Base-by-base conservation (phyloP, 2,329 filamentous ascomycete genomes). In the Talaromyces rugulosus region DNA sequence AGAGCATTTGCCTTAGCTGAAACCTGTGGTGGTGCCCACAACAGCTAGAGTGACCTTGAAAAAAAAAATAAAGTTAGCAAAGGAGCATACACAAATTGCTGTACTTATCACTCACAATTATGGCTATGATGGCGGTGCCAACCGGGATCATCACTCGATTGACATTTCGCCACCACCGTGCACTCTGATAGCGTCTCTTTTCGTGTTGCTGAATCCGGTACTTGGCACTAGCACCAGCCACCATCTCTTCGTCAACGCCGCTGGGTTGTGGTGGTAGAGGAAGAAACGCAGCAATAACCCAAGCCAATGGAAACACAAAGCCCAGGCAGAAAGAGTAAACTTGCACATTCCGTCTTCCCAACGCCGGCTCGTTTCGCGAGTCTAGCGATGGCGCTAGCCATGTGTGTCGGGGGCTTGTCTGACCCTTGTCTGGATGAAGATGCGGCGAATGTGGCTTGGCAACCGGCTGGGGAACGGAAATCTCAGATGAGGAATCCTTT, bases 291-390 rank as follows among this genome's bases (percentile, higher is more conserved):
- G 88, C 92, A 65, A 92, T 80, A 78, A 94, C 90, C 91, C 91
- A 96, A 60, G 88, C 89, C 89, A 92, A 82, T 5, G 91, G 92
- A 70, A 92, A 86, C 54, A 94, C 78, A 70, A 96, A 96, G 28
- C 92, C 92, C 54, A 89, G 50, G 60, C 87, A 85, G 75, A 96
- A 96, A 56, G 91, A 79, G 58, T 89, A 79, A 33, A 94, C 83
- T 74, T 96, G 92, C 54, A 87, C 77, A 70, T 93, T 93, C 64
- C 89, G 84, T 65, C 85, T 84, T 57, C 87, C 87, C 65, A 89
- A 81, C 3, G 85, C 70, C 16, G 84, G 82, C 40, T 83, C 85
- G 44, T 87, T 85, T 2, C 84, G 84, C 76, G 87, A 89, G 63
- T 87, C 85, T 27, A 89, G 78, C 1, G 87, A 88, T 0, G 91